Base-by-base conservation (phyloP, 2,329 filamentous ascomycete species). In the Didymella pomorum region DNA sequence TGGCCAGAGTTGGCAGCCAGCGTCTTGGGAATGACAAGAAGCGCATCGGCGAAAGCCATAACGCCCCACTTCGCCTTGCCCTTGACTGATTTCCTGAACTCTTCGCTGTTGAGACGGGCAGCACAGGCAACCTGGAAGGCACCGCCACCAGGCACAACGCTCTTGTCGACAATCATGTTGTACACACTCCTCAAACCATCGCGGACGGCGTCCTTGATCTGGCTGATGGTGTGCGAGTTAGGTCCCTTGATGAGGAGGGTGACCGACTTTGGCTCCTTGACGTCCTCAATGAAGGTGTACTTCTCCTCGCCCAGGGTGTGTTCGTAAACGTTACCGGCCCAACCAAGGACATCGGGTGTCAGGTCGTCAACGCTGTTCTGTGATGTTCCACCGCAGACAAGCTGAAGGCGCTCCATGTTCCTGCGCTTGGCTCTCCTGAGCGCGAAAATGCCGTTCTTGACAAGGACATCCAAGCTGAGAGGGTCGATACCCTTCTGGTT, bases 401-500 rank as follows among this genome's bases (percentile, higher is more conserved):
- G 87, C 81, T 99, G 95, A 66, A 99, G 83, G 72, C 95, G 88
- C 84, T 99, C 95, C 95, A 99, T 99, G 82, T 99, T 99, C 76
- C 95, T 90, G 79, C 95, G 87, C 89, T 99, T 99, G 39, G 95
- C 95, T 77, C 95, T 87, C 72, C 95, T 88, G 62, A 99, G 86
- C 52, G 95, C 95, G 66, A 98, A 87, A 71, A 99, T 99, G 67
- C 93, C 93, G 77, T 99, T 98, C 87, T 99, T 99, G 65, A 95
- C 93, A 58, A 99, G 83, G 12, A 99, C 93, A 71, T 99, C 95
- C 67, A 99, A 85, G 52, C 93, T 97, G 62, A 99, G 84, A 21
- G 95, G 95, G 76, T 99, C 95, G 69, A 99, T 99, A 63, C 95
- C 95, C 85, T 99, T 99, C 80, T 99, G 95, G 83, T 99, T 99